Base-by-base conservation (phyloP, 345 rosid genomes). In the Firmiana major region DNA sequence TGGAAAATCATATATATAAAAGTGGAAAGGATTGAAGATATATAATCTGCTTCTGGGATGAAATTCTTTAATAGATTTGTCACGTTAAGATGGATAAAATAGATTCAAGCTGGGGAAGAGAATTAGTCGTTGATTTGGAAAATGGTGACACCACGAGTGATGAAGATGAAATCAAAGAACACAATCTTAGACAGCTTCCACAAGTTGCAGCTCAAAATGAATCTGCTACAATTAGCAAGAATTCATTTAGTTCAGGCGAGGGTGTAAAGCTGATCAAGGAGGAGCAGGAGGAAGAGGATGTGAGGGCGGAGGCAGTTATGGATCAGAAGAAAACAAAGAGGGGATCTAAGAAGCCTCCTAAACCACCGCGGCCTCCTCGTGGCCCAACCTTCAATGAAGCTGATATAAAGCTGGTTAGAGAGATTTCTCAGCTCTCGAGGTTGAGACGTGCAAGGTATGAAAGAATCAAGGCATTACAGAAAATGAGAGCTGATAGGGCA, bases 321-420 rank as follows among this genome's bases (percentile, higher is more conserved):
- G 71, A 53, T 3, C 34, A 31, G 71, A 59, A 64, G 55, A 68
- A 62, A 45, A 15, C 72, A 28, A 53, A 24, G 31, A 2, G 12
- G 9, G 46, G 58, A 26, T 40, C 51, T 1, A 79, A 70, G 78
- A 79, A 73, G 43, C 77, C 81, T 34, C 65, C 82, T 0, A 86
- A 83, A 51, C 86, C 88, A n/a, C 86, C 85, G 3, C 69, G 65
- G 28, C 88, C 83, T 24, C 85, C 86, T 1, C 48, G 65, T 53
- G 63, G 73, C 17, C 85, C 79, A 0, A 55, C 49, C 0, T 62
- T 79, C 58, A 74, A 63, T 17, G 77, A 71, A 2, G 80, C 76
- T 24, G 81, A 81, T 74, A 62, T 77, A 51, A 79, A 77, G 38
- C 34, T 79, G 36, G 71, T 76, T 64, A 81, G 78, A 79, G 82